These are phyloP conservation scores for Dipteronia dyeriana DNA, from an alignment of 345 rosid species.

Conservation along the genomic window DNA sequence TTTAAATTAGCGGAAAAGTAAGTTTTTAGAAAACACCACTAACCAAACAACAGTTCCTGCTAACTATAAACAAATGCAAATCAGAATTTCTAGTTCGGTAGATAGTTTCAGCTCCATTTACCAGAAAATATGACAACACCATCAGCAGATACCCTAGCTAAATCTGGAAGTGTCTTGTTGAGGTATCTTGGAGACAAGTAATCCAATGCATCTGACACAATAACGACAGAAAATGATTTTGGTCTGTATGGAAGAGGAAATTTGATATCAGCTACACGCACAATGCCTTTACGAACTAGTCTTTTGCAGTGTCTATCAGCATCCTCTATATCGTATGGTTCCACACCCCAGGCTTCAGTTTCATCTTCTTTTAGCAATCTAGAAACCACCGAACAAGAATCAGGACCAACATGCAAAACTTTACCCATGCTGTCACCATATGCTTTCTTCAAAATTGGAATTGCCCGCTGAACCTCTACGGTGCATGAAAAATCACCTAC, in stretches of 20 bases:
- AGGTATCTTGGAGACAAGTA: constrained; percentile 55
- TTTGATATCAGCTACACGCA: constrained; percentile 53
- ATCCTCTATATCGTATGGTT: constrained; percentile 52
- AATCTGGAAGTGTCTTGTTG: constrained; percentile 53
- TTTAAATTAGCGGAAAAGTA: background rate
- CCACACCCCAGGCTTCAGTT: constrained; percentile 60
- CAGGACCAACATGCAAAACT: constrained; percentile 53
- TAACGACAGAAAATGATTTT: constrained; percentile 52
- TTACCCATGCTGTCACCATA: constrained; percentile 51
- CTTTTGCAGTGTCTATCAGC: constrained; percentile 42
- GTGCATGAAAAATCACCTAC: constrained; percentile 47
- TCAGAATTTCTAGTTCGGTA: constrained; percentile 5
- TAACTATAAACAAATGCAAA: background rate
- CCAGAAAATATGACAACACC: constrained; percentile 46
- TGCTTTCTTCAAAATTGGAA: constrained; percentile 50
- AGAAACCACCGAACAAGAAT: constrained; percentile 45
- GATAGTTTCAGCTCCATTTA: constrained; percentile 19
- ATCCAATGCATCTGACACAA: constrained; percentile 50
- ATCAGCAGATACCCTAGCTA: constrained; percentile 46
- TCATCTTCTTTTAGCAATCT: constrained; percentile 46
- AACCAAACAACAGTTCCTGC: constrained; percentile 16
- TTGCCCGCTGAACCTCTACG: constrained; percentile 38
- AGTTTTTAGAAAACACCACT: background rate
- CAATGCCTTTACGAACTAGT: constrained; percentile 44
- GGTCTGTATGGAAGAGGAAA: constrained; percentile 50